Base-by-base conservation (phyloP, 352 stramenopile species). In the Elongisporangium undulatum region DNA sequence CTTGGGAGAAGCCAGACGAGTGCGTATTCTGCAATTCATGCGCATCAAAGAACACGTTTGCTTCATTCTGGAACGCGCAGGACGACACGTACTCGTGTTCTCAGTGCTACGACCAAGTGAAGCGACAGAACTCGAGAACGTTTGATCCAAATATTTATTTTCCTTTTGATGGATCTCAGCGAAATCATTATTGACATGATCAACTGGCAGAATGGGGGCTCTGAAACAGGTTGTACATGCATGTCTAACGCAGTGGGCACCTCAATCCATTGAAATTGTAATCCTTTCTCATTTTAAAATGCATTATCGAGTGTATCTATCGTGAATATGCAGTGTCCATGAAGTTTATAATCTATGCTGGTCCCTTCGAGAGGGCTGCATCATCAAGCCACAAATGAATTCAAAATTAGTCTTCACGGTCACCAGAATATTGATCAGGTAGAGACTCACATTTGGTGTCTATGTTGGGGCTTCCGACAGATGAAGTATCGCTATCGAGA, bases 1-100 rank as follows among this genome's bases (percentile, higher is more conserved):
- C 60, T 49, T 93, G 84, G 81, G 64, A 81, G 15, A 68, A 63
- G 10, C 81, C 79, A 0, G 64, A 73, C 10, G 79, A 85, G 6
- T 91, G 79, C 26, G 65, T 72, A 23, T 58, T 82, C 13, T 91
- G 79, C 34, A 45, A 57, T 4, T 16, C 29, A 1, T 91, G 79
- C 55, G 53, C 48, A 39, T 54, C 53, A 22, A 54, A 45, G 10
- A 16, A 41, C 12, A 48, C 53, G 49, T 88, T 91, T 60, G 81
- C 77, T 26, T 58, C 63, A 3, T 78, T 76, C 26, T 91, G 79
- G 79, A 73, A 85, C 57, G 62, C 71, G 1, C 39, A 64, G 5
- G 63, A 83, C 1, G 70, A 79, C 39, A 65, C 54, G 17, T 88
- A 82, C 49, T 20, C 81, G n/a, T 91, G 82, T 15, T 57, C 74